Evolutionary conservation across 345 rosid species (phyloP).

Genomic region (Pseudoturritis turrita): DNA sequence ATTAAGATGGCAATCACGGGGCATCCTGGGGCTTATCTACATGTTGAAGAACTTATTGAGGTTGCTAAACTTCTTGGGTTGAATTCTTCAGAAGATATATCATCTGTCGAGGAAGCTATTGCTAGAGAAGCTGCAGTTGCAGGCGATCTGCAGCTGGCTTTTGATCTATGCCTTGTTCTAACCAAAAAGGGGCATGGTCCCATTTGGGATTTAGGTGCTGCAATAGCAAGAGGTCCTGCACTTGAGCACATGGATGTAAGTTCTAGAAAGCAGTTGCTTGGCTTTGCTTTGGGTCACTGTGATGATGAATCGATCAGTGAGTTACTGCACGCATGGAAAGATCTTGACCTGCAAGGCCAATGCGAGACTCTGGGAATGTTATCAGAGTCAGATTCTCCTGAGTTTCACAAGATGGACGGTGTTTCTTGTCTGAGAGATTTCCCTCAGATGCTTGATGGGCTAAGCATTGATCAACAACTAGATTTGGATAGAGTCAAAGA

Average conservation of each 20-base stretch:
- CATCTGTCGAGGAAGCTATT: constrained; percentile 91
- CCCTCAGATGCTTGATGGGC: constrained; percentile 44
- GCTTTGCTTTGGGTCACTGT: constrained; percentile 92
- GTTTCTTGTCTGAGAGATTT: constrained; percentile 44
- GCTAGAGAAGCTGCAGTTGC: constrained; percentile 99
- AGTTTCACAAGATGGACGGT: constrained; percentile 41
- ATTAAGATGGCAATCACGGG: constrained; percentile 88
- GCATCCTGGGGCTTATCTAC: constrained; percentile 84
- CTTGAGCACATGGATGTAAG: constrained; percentile 75
- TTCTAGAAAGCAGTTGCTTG: constrained; percentile 77
- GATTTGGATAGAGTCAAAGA: constrained; percentile 41
- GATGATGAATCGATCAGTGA: constrained; percentile 91
- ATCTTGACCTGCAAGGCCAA: constrained; percentile 84
- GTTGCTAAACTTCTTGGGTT: constrained; percentile 96
- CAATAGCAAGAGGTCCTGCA: constrained; percentile 95
- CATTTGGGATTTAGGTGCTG: constrained; percentile 96
- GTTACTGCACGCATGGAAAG: constrained; percentile 96
- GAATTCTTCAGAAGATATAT: constrained; percentile 66
- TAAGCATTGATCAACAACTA: constrained; percentile 40
- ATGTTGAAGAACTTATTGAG: constrained; percentile 87
- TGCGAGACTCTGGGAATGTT: constrained; percentile 60
- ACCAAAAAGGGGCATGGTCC: constrained; percentile 88
- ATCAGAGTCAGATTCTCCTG: constrained; percentile 50
- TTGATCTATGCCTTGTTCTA: constrained; percentile 82
- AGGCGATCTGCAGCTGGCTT: constrained; percentile 96